Percentiles rank a stretch among this genome's conserved stretches.
Conservation (phyloP, 2,329 filamentous ascomycete species). For the Xylaria sp. region DNA sequence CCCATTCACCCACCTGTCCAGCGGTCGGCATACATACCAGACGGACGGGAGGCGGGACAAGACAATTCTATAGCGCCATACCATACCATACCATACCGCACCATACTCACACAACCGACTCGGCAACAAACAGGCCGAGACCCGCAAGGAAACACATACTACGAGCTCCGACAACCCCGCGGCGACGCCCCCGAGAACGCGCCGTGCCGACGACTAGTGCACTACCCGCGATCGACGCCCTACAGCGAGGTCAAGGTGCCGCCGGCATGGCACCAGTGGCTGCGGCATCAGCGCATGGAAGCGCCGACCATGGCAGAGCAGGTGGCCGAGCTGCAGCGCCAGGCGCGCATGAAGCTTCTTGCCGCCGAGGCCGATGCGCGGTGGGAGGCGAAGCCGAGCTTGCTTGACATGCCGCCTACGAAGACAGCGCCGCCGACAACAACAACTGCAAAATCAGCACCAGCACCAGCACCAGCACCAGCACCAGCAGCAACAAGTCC, state of each 20-base stretch:
- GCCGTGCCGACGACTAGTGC: conserved; percentile 69
- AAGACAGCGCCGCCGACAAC: not conserved
- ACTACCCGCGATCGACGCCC: conserved; percentile 66
- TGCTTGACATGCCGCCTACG: conserved; percentile 44
- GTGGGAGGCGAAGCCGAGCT: conserved; percentile 69
- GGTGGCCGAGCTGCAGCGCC: conserved; percentile 62
- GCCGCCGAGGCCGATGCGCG: conserved; percentile 71
- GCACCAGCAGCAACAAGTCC: not conserved
- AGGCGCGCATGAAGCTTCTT: conserved; percentile 64
- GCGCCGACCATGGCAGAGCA: conserved; percentile 70
- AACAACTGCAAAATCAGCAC: not conserved
- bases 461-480: not conserved
- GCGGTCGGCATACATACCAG: not conserved
- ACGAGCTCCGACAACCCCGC: conserved; percentile 70
- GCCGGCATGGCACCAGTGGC: conserved; percentile 76
- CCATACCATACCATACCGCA: too few relatives aligned
- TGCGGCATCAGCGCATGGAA: conserved; percentile 67
- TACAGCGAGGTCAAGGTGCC: conserved; percentile 66
- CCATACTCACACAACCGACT: conserved; percentile 1
- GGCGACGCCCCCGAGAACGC: conserved; percentile 44
- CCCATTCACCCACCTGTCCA: not conserved
- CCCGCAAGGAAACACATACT: conserved; percentile 74
- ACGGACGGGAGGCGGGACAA: not conserved
- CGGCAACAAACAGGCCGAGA: conserved; percentile 63
- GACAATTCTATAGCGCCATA: not conserved